Evolutionary conservation across 805 yeast genomes (phyloP).

Genomic region (Lipomyces chichibuensis): DNA sequence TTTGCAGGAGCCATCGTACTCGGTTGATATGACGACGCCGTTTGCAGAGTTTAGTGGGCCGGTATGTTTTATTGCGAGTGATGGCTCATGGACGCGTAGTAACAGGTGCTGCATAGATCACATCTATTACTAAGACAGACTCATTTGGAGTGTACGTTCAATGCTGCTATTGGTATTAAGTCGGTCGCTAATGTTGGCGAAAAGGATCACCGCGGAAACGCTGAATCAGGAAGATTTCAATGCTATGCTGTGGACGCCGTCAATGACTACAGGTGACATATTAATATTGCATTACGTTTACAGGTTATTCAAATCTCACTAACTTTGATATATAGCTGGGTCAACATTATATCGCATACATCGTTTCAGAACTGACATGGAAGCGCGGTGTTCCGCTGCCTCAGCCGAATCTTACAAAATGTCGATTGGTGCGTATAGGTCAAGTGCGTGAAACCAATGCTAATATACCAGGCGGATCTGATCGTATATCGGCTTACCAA

Average conservation of each 20-base stretch:
- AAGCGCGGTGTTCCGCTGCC: slow-evolving; percentile 29
- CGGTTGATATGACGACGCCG: slow-evolving; percentile 32
- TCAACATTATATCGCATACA: slow-evolving; percentile 26
- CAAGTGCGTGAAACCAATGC: no score
- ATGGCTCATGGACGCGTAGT: neutral
- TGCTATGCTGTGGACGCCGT: slow-evolving; percentile 30
- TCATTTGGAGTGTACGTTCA: slow-evolving; percentile 25
- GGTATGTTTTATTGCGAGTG: slow-evolving; percentile 3
- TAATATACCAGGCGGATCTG: slow-evolving; percentile 13
- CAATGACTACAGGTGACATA: neutral
- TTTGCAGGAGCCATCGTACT: slow-evolving; percentile 22
- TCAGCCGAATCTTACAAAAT: slow-evolving; percentile 15
- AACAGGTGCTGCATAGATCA: slow-evolving; percentile 3
- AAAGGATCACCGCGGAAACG: slow-evolving; percentile 27
- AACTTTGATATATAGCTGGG: neutral
- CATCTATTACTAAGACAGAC: slow-evolving; percentile 22
- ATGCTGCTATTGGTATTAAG: neutral
- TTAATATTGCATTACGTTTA: slow-evolving; percentile 5
- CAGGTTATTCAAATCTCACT: neutral
- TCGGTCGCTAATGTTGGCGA: neutral
- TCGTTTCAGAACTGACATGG: slow-evolving; percentile 24
- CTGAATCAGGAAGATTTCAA: slow-evolving; percentile 18
- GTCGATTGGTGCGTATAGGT: slow-evolving; percentile 16
- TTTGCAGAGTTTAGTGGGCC: slow-evolving; percentile 34
- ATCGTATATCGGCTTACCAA: slow-evolving; percentile 15